A percentile compares a stretch with the other conserved stretches of the same genome.
These are phyloP conservation scores for Myriosclerotinia scirpicola DNA, from an alignment of 2,329 filamentous ascomycete species.

Conservation along the genomic window DNA sequence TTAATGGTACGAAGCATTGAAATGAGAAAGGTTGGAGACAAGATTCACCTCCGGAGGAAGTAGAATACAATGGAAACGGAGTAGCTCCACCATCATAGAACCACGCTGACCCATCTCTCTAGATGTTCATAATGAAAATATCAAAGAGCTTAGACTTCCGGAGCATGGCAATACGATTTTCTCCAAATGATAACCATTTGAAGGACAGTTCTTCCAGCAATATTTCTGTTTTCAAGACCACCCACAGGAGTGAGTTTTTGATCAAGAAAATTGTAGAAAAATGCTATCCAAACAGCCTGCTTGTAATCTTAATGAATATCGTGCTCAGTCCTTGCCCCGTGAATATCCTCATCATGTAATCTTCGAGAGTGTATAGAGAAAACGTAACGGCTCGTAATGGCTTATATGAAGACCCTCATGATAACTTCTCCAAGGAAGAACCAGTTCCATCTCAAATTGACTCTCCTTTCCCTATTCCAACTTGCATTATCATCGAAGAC, in stretches of 20 bases:
- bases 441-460: conserved; percentile 46
- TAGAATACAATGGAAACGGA: conserved; percentile 43
- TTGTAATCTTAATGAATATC: conserved; percentile 39
- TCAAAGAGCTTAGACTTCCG: conserved; percentile 32
- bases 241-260: conserved; percentile 3
- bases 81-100: conserved; percentile 44
- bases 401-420: conserved; percentile 50
- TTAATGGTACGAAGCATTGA: conserved; percentile 35
- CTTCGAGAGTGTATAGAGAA: conserved; percentile 36
- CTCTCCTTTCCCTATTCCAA: conserved; percentile 39
- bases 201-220: conserved; percentile 32
- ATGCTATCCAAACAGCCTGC: conserved; percentile 36
- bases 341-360: conserved; percentile 29
- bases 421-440: conserved; percentile 47
- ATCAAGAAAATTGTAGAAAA: conserved; percentile 33
- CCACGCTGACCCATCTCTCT: conserved; percentile 37
- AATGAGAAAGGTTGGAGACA: conserved; percentile 46
- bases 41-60: conserved; percentile 40
- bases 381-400: conserved; percentile 32
- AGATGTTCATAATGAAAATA: conserved; percentile 25
- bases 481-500: conserved; percentile 52
- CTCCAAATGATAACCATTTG: conserved; percentile 27
- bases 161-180: conserved; percentile 39
- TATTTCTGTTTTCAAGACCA: conserved; percentile 45
- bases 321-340: conserved; percentile 37